A percentile compares a stretch with the other conserved stretches of the same genome.
These are phyloP conservation scores for Trichoderma sp. DNA, from an alignment of 2,329 filamentous ascomycete species.

Conservation along the genomic window DNA sequence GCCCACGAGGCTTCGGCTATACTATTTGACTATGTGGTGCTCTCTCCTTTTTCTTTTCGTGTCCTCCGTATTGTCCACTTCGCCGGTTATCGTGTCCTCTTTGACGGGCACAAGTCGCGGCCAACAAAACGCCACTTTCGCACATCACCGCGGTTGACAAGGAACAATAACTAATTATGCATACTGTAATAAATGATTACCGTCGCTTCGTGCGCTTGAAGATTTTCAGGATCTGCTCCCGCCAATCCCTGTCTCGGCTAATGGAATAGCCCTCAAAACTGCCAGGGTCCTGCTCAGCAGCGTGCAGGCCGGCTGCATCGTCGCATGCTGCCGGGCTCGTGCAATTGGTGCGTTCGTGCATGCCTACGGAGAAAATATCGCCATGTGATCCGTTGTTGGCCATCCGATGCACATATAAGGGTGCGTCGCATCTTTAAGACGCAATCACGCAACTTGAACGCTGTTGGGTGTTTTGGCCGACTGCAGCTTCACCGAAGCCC, in stretches of 20 bases:
- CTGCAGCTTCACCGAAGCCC: background rate
- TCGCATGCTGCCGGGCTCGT: background rate
- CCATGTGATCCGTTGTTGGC: constrained; percentile 13
- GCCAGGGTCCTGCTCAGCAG: constrained; percentile 2
- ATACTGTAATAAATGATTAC: background rate
- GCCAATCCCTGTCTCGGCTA: constrained; percentile 16
- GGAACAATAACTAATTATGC: background rate
- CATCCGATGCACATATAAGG: constrained; percentile 4
- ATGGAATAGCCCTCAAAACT: background rate
- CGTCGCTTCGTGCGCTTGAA: constrained; percentile 14
- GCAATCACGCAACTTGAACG: constrained; percentile 8
- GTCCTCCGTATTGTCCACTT: background rate
- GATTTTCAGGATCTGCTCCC: constrained; percentile 10
- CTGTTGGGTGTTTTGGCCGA: background rate
- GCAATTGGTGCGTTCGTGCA: constrained; percentile 6
- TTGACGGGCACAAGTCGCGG: background rate
- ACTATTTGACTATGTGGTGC: background rate
- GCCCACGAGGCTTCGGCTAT: background rate
- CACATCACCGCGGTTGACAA: background rate
- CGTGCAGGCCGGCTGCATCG: background rate
- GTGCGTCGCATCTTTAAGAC: constrained; percentile 1
- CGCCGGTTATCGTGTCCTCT: background rate
- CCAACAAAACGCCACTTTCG: background rate
- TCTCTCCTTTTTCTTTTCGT: background rate
- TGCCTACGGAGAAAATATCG: constrained; percentile 5